These are phyloP conservation scores for Starmerella floricola DNA, from an alignment of 805 yeast species.

Conservation along the genomic window DNA sequence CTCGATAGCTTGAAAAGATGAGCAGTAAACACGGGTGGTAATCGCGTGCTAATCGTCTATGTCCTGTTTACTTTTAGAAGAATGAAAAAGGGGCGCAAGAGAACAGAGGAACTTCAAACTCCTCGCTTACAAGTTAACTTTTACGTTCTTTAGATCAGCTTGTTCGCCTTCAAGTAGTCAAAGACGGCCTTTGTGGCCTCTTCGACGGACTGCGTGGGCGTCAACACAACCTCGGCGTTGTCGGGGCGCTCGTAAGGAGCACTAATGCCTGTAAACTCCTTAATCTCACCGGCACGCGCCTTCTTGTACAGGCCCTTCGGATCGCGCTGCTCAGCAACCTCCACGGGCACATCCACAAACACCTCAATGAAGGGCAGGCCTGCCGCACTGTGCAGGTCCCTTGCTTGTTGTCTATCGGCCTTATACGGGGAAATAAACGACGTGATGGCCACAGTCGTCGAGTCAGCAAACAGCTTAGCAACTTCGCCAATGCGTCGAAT, in stretches of 20 bases:
- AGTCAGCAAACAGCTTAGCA: constrained; percentile 83
- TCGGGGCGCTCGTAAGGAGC: constrained; percentile 95
- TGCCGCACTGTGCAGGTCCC: constrained; percentile 67
- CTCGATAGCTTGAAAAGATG: constrained; percentile 63
- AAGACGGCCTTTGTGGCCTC: constrained; percentile 65
- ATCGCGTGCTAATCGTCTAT: too few relatives aligned
- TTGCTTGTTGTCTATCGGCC: constrained; percentile 71
- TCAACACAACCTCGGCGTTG: constrained; percentile 70
- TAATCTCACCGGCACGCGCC: constrained; percentile 89
- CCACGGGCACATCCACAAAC: constrained; percentile 82
- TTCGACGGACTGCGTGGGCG: constrained; percentile 61
- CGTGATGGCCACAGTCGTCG: constrained; percentile 77
- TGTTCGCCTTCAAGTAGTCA: constrained; percentile 35
- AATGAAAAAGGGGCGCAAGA: background rate
- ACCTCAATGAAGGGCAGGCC: constrained; percentile 80
- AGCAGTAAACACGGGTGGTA: too few relatives aligned
- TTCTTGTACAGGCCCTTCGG: constrained; percentile 95
- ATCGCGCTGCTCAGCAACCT: constrained; percentile 91
- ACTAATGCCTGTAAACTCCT: constrained; percentile 88
- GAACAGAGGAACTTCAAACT: background rate
- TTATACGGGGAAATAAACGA: constrained; percentile 89
- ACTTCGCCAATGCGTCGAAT: constrained; percentile 93
- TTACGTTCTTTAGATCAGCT: constrained; percentile 6
- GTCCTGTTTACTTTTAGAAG: background rate
- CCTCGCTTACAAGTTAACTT: background rate